These are phyloP conservation scores for Botrytis aclada DNA, from an alignment of 2,329 filamentous ascomycete species.

Conservation along the genomic window DNA sequence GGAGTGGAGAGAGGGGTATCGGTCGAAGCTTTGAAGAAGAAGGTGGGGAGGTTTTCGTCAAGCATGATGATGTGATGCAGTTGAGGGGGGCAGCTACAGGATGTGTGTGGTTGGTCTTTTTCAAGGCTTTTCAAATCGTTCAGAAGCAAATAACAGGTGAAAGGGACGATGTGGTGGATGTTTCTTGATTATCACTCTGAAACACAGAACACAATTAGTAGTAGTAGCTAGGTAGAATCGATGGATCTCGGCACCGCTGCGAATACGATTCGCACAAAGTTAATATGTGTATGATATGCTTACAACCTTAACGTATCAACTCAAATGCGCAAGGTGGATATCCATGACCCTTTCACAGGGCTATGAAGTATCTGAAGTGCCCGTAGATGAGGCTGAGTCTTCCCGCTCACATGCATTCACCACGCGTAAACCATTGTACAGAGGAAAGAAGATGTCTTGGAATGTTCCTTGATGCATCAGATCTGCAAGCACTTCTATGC, in stretches of 20 bases:
- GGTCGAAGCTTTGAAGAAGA: conserved; percentile 50
- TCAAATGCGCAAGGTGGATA: neutral
- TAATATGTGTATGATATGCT: neutral
- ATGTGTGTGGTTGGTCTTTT: neutral
- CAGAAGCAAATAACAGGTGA: neutral
- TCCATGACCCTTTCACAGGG: neutral
- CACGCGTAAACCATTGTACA: neutral
- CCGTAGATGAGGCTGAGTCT: conserved; percentile 12
- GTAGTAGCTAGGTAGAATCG: neutral
- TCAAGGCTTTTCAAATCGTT: neutral
- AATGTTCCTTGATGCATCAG: neutral
- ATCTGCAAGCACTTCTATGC: neutral
- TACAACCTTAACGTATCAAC: neutral
- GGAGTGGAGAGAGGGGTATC: conserved; percentile 55
- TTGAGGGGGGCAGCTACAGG: neutral
- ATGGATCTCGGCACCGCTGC: neutral
- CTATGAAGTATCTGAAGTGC: neutral
- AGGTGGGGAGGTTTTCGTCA: conserved; percentile 88
- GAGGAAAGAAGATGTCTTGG: neutral
- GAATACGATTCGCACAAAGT: neutral
- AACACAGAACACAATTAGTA: neutral
- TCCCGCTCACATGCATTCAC: conserved; percentile 9
- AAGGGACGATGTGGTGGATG: neutral
- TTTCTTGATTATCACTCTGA: conserved; percentile 3
- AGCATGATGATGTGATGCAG: conserved; percentile 56